Percentiles rank a stretch among this genome's conserved stretches.
Conservation (phyloP, 2,329 filamentous ascomycete genomes). For the Herpomyces periplanetae region DNA sequence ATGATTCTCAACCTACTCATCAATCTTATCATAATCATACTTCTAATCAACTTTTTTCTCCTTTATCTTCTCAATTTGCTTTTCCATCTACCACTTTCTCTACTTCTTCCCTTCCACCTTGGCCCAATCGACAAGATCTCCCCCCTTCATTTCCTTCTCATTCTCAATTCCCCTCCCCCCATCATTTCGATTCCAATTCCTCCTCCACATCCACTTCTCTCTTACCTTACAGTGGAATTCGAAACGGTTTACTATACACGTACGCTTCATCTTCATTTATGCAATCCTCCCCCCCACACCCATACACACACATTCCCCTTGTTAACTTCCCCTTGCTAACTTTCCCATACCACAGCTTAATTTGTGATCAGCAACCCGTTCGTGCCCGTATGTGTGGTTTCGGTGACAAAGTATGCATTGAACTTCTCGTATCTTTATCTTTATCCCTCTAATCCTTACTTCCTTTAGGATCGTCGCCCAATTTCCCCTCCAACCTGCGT, state of each 20-base stretch:
- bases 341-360: constrained; percentile 14
- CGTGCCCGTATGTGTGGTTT: constrained; percentile 95
- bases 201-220: constrained; percentile 3
- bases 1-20: constrained; percentile 5
- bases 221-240: constrained; percentile 1
- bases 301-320: neutral
- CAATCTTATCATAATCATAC: constrained; percentile 1
- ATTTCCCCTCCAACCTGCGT: constrained; percentile 88
- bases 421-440: constrained; percentile 4
- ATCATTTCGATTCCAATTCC: constrained; percentile 9
- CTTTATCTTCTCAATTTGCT: too few species aligned
- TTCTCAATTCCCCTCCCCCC: constrained; percentile 8
- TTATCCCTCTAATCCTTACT: too few species aligned
- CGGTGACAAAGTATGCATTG: constrained; percentile 41
- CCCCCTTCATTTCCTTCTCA: too few species aligned
- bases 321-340: neutral
- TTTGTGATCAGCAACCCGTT: constrained; percentile 59
- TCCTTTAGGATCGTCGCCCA: constrained; percentile 46
- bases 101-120: too few species aligned
- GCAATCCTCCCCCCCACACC: too few species aligned
- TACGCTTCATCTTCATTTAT: constrained; percentile 1
- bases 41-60: too few species aligned
- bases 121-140: too few species aligned
- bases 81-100: too few species aligned
- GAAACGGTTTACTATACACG: constrained; percentile 2